phyloP scores from a whole-genome alignment of 805 yeast genomes.

The Metschnikowia baotianmanensis region DNA sequence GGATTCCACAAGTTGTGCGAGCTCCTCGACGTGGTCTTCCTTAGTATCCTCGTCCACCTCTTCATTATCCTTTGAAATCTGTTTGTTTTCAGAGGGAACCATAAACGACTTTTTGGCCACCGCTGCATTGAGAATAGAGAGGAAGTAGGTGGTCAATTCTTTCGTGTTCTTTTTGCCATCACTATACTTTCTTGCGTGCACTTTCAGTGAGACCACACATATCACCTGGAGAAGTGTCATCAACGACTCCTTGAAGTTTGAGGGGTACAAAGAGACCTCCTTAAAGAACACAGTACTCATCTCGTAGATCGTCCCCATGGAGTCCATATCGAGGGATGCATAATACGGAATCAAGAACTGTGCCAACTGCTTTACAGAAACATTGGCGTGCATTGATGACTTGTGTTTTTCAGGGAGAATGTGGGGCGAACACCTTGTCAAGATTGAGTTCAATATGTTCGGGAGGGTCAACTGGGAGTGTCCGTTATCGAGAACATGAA shows the following conservation, averaged over 20 bases:
- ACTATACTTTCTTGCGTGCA: constrained; percentile 58
- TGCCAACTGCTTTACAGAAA: constrained; percentile 46
- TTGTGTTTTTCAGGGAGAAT: constrained; percentile 29
- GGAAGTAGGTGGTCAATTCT: constrained; percentile 41
- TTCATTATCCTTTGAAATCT: background rate
- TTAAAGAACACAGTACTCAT: constrained; percentile 57
- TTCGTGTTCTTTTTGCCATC: constrained; percentile 63
- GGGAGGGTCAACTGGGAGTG: constrained; percentile 75
- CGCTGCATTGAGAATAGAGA: constrained; percentile 25
- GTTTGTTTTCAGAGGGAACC: background rate
- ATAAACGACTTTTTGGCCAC: constrained; percentile 7
- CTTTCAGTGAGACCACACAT: constrained; percentile 51
- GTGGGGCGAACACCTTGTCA: constrained; percentile 43
- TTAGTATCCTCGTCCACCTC: background rate
- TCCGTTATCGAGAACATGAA: constrained; percentile 84
- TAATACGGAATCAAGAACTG: constrained; percentile 61
- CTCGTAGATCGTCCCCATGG: constrained; percentile 75
- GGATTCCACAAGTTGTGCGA: constrained; percentile 29
- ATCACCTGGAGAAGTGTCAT: constrained; percentile 54
- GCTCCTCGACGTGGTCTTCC: constrained; percentile 24
- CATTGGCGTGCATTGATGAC: constrained; percentile 47
- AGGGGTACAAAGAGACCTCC: constrained; percentile 49
- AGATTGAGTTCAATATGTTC: constrained; percentile 55
- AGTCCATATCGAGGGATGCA: constrained; percentile 66
- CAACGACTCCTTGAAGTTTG: constrained; percentile 47